Evolutionary conservation across 306 rosid genomes (phyloP), one percentile per base, ranked within the genome.

Genomic region (Benincasa hispida): DNA sequence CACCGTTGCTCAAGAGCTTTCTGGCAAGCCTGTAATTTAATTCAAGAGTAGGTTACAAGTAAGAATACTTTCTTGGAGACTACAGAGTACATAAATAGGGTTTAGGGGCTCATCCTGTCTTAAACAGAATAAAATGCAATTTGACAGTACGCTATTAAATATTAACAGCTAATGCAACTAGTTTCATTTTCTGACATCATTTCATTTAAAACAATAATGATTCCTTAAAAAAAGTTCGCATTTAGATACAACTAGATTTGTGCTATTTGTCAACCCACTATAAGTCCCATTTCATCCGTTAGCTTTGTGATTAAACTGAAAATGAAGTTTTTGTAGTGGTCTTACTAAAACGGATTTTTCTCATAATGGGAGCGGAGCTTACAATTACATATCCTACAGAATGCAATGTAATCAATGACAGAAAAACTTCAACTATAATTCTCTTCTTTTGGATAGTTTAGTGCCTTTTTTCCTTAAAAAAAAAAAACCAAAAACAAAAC

Each of bases 11-110:
- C 79, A 3, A 94, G 81, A 69, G 97, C 97, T 59, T 82, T 82
- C 70, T 80, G 74, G 81, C 97, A 89, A 55, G 96, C 92, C 98
- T 94, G 85, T 61, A 56, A 74, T 51, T 62, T n/a, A 47, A 42
- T 59, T 60, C 28, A 1, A 45, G 35, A 54, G 35, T 14, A 25
- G 6, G 55, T 4, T 18, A 58, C n/a, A 25, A 54, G 3, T 12
- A 28, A 15, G 45, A 32, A 66, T 56, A 22, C 65, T 41, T 57
- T 25, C n/a, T 2, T 53, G 22, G 47, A 74, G 69, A 53, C 60
- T 21, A 73, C 10, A 9, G n/a, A 73, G 18, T 28, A 21, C 56
- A 50, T 73, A 25, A 15, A 10, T 21, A 68, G 54, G 22, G 34
- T 39, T 39, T 68, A 51, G 1, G 2, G 74, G 45, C 41, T 68